A percentile compares a stretch with the other conserved stretches of the same genome.
Conservation (phyloP, 2,329 filamentous ascomycete genomes). For the Penicillium sp. region DNA sequence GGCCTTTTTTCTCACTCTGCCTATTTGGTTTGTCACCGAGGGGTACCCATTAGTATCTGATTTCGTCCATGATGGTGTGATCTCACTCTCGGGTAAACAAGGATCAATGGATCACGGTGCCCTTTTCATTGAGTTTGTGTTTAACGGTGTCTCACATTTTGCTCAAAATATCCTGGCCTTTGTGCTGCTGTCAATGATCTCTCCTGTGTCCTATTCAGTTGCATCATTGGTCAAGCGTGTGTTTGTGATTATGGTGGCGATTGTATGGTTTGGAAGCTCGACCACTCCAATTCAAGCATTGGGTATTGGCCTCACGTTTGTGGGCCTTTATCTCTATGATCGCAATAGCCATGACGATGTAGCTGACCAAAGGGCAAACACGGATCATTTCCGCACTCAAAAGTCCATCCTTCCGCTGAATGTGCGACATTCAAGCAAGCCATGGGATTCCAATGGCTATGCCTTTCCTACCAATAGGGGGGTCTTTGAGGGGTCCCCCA, state of each 20-base stretch:
- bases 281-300: conserved; percentile 79
- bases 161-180: conserved; percentile 95
- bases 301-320: conserved; percentile 83
- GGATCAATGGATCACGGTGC: conserved; percentile 65
- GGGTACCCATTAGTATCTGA: conserved; percentile 75
- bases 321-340: conserved; percentile 94
- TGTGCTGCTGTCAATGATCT: conserved; percentile 85
- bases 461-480: conserved; percentile 32
- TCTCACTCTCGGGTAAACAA: conserved; percentile 74
- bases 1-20: conserved; percentile 81
- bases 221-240: conserved; percentile 95
- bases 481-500: conserved; percentile 21
- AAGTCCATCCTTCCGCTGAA: conserved; percentile 67
- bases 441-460: conserved; percentile 40
- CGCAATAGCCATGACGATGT: conserved; percentile 84
- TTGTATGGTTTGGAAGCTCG: conserved; percentile 91
- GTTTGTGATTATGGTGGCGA: conserved; percentile 91
- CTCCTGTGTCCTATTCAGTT: conserved; percentile 94
- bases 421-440: conserved; percentile 37
- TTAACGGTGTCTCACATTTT: conserved; percentile 97
- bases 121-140: conserved; percentile 78
- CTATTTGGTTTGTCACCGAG: conserved; percentile 92
- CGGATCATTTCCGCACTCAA: conserved; percentile 61
- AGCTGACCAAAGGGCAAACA: conserved; percentile 73
- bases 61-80: conserved; percentile 75